Evolutionary conservation across 805 yeast genomes (phyloP), one percentile per base, ranked within the genome.

Genomic region (Ogataea nitratoaversa): DNA sequence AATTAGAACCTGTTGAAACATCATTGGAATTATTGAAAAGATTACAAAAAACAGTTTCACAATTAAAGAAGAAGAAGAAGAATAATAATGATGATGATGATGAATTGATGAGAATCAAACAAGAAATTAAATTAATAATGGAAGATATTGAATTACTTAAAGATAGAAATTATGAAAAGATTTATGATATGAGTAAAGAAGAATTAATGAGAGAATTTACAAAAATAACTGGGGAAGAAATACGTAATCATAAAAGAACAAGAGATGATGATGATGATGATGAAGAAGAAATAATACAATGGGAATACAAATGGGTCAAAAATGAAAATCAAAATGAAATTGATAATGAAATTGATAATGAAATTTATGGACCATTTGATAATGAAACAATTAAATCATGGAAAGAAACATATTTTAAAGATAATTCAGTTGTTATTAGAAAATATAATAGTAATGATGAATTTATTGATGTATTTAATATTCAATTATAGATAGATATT

Each of bases 1-100:
- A 52, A 1, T 53, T 82, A 30, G 73, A 78, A 34, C 78, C 83
- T 0, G 79, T 74, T 3, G 89, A 82, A 51, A 70, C 79, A 0
- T 71, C 82, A 2, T 46, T 76, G 55, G 86, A 82, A 50, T 73
- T 78, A 1, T 56, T 82, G 25, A 75, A 50, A 48, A 66, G 68
- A 45, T 62, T 60, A 43, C 67, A 57, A 54, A 58, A 25, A 38
- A 43, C 49, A 36, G 60, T 43, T 4, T 46, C 42, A 30, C 27
- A 16, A 16, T 27, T 19, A 23, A 48, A 44, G 45, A 41, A 49
- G 48, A 35, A 49, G 37, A 38, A 49, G n/a, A n/a, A n/a, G n/a
- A n/a, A n/a, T n/a, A n/a, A n/a, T n/a, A 32, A 28, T 47, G 31
- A 28, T 24, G 30, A 37, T n/a, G n/a, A n/a, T n/a, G n/a, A 33